Evolutionary conservation across 1,284 basidiomycete species (phyloP).

Genomic region (Phellopilus nigrolimitatus): DNA sequence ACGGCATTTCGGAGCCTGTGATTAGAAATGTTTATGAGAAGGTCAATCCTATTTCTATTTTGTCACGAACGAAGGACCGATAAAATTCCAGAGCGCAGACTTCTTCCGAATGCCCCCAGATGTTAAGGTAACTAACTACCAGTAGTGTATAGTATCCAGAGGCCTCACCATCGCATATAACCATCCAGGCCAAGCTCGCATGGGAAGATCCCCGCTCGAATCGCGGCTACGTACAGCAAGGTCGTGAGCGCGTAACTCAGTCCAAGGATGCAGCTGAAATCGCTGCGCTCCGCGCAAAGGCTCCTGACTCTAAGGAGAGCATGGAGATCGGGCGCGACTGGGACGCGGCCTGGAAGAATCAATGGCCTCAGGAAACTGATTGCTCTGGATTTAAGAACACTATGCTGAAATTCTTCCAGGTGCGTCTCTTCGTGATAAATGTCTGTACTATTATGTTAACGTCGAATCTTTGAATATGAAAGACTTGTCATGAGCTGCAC

Average conservation of each 20-base stretch:
- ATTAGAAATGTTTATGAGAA: slow-evolving; percentile 58
- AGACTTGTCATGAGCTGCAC: slow-evolving; percentile 75
- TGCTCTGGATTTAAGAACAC: slow-evolving; percentile 63
- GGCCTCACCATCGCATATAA: slow-evolving; percentile 9
- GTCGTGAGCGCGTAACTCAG: slow-evolving; percentile 78
- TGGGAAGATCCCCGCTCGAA: slow-evolving; percentile 83
- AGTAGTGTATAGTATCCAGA: slow-evolving; percentile 13
- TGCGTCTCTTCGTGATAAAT: slow-evolving; percentile 23
- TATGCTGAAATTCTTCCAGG: slow-evolving; percentile 73
- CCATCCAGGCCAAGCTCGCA: slow-evolving; percentile 47
- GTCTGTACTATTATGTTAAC: not conserved
- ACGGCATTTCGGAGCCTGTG: slow-evolving; percentile 53
- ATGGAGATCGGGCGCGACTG: slow-evolving; percentile 85
- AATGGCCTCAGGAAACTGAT: slow-evolving; percentile 67
- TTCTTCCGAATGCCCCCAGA: slow-evolving; percentile 68
- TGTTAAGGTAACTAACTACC: slow-evolving; percentile 64
- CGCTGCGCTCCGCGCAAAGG: slow-evolving; percentile 58
- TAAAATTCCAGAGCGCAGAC: slow-evolving; percentile 49
- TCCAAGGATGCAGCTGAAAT: slow-evolving; percentile 71
- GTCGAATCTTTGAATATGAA: no score
- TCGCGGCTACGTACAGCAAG: slow-evolving; percentile 75
- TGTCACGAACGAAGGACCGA: not conserved
- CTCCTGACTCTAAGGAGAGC: slow-evolving; percentile 77
- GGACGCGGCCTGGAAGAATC: slow-evolving; percentile 71
- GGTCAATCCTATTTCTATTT: slow-evolving; percentile 34